These are phyloP conservation scores for Colletotrichum sp. DNA, from an alignment of 2,329 filamentous ascomycete species.

Conservation along the genomic window DNA sequence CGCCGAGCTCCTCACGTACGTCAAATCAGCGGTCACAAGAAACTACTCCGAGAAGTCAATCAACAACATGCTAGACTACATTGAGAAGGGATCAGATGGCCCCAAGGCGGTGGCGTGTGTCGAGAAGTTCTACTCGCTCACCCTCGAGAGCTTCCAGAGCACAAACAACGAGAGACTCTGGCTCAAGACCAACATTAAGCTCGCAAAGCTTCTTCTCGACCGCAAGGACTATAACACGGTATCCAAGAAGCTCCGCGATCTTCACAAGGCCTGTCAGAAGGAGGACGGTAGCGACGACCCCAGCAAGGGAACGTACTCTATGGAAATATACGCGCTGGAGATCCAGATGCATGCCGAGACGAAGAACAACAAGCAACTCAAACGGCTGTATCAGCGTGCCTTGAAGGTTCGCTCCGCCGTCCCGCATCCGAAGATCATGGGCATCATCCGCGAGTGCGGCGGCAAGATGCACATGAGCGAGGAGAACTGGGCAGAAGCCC, in stretches of 20 bases:
- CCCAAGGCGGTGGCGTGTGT: constrained; percentile 77
- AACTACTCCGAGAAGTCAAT: constrained; percentile 99
- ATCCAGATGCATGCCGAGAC: constrained; percentile 99
- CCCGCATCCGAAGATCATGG: constrained; percentile 98
- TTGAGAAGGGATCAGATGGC: constrained; percentile 85
- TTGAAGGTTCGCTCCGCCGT: constrained; percentile 95
- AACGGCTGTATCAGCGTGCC: constrained; percentile 89
- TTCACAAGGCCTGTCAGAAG: constrained; percentile 87
- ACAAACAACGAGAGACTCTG: constrained; percentile 97
- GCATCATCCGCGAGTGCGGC: constrained; percentile 96
- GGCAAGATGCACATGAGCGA: constrained; percentile 99
- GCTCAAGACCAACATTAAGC: constrained; percentile 98
- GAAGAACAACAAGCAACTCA: constrained; percentile 96
- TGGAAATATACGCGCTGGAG: constrained; percentile 95
- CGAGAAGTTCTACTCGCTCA: constrained; percentile 94
- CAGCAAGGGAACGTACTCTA: constrained; percentile 93
- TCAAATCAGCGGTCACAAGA: constrained; percentile 93
- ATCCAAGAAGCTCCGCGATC: constrained; percentile 82
- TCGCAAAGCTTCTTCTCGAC: constrained; percentile 89
- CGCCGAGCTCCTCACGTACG: constrained; percentile 92
- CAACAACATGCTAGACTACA: constrained; percentile 98
- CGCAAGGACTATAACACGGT: constrained; percentile 86
- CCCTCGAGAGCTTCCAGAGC: constrained; percentile 91
- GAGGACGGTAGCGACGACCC: constrained; percentile 89
- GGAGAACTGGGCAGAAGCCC: constrained; percentile 98